Base-by-base conservation (phyloP, 1,139 yeast species). In the Candida frijolesensis region DNA sequence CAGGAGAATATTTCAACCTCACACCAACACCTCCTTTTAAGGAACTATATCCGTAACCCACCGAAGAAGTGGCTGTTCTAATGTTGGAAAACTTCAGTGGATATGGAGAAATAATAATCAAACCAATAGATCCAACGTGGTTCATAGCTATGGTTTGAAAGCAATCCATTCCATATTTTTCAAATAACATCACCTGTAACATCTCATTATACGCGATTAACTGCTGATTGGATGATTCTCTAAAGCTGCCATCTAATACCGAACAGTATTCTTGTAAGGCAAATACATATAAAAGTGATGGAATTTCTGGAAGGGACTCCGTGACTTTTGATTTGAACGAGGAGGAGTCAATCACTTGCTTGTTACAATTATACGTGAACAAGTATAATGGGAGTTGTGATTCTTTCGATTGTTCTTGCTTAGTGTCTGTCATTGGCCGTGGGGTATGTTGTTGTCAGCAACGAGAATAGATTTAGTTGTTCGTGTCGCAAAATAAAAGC, bases 261-360 rank as follows among this genome's bases (percentile, higher is more conserved):
- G 87, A 71, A 42, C 89, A 80, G 30, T 88, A 64, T 63, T 91
- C 97, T 64, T 91, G 91, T 48, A 90, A 78, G 1, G 89, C 95
- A 61, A 89, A 78, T 0, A 80, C 89, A 50, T 82, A 78, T 10
- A 88, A 55, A 9, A 63, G 55, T 0, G 87, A 82, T 3, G 71
- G 58, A 2, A 60, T 58, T 0, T 59, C 55, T 1, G 80, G 81
- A 14, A 77, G 59, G 19, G 67, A 60, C 14, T 57, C 62, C 1
- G 52, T 50, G 4, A 75, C 48, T 45, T 65, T 65, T 14, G 62
- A 52, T 7, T 61, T 48, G 33, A 74, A 67, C 3, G 51, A 46
- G 7, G 64, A 68, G 1, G 62, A 58, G 42, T 65, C 60, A 43
- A 70, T 50, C 3, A 51, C 50, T 39, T 60, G 61, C 52, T 74